Conservation (phyloP, 75 land plant species). For the Isoetes taiwanensis region DNA sequence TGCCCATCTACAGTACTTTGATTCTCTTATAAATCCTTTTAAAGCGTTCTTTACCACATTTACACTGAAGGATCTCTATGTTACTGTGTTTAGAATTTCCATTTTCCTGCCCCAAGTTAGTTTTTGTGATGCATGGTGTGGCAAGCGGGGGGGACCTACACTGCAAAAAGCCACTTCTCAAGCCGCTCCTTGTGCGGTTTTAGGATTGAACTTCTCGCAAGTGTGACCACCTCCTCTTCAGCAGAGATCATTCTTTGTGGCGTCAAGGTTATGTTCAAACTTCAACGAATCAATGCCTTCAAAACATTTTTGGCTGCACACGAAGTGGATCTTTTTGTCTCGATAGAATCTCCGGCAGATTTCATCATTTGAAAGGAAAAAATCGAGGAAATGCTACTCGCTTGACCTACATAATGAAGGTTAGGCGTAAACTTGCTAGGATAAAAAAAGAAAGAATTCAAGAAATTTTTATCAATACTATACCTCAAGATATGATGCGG, state of each 20-base stretch:
- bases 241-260: constrained; percentile 31
- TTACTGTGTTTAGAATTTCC: too few relatives aligned
- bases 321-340: constrained; percentile 32
- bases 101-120: too few relatives aligned
- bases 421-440: background rate
- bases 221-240: constrained; percentile 25
- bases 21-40: too few relatives aligned
- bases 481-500: constrained; percentile 34
- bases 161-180: constrained; percentile 30
- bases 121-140: too few relatives aligned
- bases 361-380: constrained; percentile 36
- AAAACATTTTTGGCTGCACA: constrained; percentile 33
- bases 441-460: background rate
- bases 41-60: too few relatives aligned
- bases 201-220: constrained; percentile 32
- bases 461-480: too few relatives aligned
- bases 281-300: constrained; percentile 24
- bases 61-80: too few relatives aligned
- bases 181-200: constrained; percentile 31
- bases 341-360: constrained; percentile 32
- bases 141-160: too few relatives aligned
- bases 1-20: too few relatives aligned
- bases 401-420: constrained; percentile 18
- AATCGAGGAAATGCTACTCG: constrained; percentile 33
- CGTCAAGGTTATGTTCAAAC: constrained; percentile 28